Base-by-base conservation (phyloP, 805 yeast species). In the Kodamaea sagamina region DNA sequence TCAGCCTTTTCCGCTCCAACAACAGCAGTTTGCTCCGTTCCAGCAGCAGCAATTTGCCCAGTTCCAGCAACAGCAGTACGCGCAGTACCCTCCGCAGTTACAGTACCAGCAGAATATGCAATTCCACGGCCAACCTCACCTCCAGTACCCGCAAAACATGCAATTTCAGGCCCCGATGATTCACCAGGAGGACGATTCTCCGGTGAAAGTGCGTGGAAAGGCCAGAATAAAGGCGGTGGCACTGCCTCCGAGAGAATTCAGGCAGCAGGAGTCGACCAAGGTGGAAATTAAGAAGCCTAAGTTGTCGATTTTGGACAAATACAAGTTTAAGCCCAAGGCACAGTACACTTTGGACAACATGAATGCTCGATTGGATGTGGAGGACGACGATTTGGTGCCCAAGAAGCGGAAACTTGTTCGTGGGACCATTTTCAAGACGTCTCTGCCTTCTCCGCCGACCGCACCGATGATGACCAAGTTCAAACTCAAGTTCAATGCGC, bases 251-350 rank as follows among this genome's bases (percentile, higher is more conserved):
- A 40, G 34, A 29, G 44, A 42, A 12, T 29, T 15, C 34, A 29
- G 11, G 17, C 32, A 43, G 2, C 43, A 28, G 11, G 45, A 40
- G 13, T 62, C 65, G 35, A 68, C 75, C 31, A 72, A 71, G 49
- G 74, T 71, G 9, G 67, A 68, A 35, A 54, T 68, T 13, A 53
- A 53, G 31, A 69, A 59, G 45, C 71, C 75, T 10, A 71, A 67
- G 39, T 52, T 65, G 40, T 70, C 75, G 2, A 70, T 72, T 41
- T 58, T 71, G 45, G 75, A 71, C 43, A 72, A 69, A 47, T 72
- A 71, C 47, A 62, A 63, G 34, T 54, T 51, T 46, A 56, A 61
- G 28, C 65, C 68, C 29, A 53, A 57, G 55, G 36, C 49, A 21
- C 68, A 65, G 48, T 67, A 52, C 55, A 63, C 51, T 47, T 61